These are phyloP conservation scores for Xylaria nigripes DNA, from an alignment of 495 filamentous ascomycete genomes.

Conservation along the genomic window DNA sequence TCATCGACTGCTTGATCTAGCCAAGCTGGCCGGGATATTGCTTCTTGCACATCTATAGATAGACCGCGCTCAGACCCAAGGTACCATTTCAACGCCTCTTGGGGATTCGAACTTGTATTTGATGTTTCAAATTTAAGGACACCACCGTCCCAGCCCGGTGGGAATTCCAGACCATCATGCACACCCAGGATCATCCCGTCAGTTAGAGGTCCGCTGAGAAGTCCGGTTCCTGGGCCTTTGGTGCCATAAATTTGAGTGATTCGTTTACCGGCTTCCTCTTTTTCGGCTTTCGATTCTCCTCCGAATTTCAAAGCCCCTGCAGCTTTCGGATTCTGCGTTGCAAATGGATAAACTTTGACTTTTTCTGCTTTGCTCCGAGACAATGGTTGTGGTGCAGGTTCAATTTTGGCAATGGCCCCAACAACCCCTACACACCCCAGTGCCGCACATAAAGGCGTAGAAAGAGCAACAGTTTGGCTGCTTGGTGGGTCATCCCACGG, in stretches of 20 bases:
- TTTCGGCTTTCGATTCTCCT: constrained; percentile 68
- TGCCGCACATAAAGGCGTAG: constrained; percentile 60
- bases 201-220: constrained; percentile 81
- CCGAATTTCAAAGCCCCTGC: constrained; percentile 75
- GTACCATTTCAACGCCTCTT: constrained; percentile 59
- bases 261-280: constrained; percentile 55
- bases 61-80: constrained; percentile 66
- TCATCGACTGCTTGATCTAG: constrained; percentile 42
- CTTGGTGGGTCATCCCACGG: constrained; percentile 86
- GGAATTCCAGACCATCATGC: constrained; percentile 29
- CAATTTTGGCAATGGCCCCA: constrained; percentile 79
- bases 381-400: constrained; percentile 44
- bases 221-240: constrained; percentile 42
- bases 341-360: constrained; percentile 75
- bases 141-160: constrained; percentile 60
- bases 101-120: constrained; percentile 38
- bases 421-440: constrained; percentile 65
- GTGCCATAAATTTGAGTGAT: constrained; percentile 48
- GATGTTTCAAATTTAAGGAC: constrained; percentile 64
- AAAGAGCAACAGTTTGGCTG: constrained; percentile 66
- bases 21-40: constrained; percentile 54
- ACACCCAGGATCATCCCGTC: constrained; percentile 69
- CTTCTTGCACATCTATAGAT: constrained; percentile 60
- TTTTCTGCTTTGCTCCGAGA: constrained; percentile 33
- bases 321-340: constrained; percentile 42